Conservation (phyloP, 2,329 filamentous ascomycete genomes). For the Proliferodiscus dingleyae region DNA sequence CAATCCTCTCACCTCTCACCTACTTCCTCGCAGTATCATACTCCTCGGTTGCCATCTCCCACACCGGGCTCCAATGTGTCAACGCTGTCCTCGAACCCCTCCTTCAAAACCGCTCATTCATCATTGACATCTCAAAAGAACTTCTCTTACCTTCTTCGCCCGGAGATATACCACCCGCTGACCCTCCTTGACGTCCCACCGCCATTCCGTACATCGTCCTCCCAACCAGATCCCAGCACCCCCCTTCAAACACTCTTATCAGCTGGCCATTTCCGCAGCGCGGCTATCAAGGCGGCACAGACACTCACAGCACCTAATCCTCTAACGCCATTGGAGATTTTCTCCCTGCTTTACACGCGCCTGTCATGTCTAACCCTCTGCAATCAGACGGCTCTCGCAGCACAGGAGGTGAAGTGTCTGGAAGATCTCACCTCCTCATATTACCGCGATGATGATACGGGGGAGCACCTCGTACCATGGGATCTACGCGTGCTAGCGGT, state of each 20-base stretch:
- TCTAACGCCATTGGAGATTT: constrained; percentile 60
- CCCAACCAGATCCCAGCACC: constrained; percentile 58
- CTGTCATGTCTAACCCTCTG: constrained; percentile 78
- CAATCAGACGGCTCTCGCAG: constrained; percentile 64
- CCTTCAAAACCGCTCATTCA: constrained; percentile 23
- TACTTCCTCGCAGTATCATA: constrained; percentile 17
- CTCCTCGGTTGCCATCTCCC: constrained; percentile 25
- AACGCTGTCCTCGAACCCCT: constrained; percentile 14
- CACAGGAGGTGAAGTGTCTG: constrained; percentile 59
- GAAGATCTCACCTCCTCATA: constrained; percentile 54
- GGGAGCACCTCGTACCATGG: constrained; percentile 75
- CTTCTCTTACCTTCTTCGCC: constrained; percentile 73
- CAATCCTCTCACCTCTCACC: constrained; percentile 19
- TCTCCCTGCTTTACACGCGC: constrained; percentile 73
- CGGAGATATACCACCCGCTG: constrained; percentile 79
- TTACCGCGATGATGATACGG: constrained; percentile 51
- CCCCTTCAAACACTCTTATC: constrained; percentile 64
- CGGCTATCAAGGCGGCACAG: constrained; percentile 63
- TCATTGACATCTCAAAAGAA: constrained; percentile 52
- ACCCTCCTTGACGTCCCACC: constrained; percentile 55
- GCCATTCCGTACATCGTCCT: constrained; percentile 64
- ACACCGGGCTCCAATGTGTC: constrained; percentile 24
- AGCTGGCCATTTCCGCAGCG: constrained; percentile 73
- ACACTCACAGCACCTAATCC: constrained; percentile 51
- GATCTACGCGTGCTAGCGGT: constrained; percentile 77